Evolutionary conservation across 805 yeast genomes (phyloP), one percentile per base, ranked within the genome.

Genomic region (Maudiozyma saulgeensis): DNA sequence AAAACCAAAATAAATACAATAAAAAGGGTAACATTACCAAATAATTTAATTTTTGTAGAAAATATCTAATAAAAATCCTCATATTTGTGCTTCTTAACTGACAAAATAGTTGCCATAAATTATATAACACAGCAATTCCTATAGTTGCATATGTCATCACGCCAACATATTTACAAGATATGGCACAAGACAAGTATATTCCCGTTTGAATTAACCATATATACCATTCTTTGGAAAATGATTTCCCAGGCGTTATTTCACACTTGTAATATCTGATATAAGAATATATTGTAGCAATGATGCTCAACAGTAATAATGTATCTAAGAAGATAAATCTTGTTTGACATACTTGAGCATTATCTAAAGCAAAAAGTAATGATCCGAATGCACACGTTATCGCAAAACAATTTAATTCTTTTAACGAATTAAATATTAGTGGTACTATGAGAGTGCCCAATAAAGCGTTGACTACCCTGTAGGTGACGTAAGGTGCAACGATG

Each of bases 101-200:
- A 63, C 90, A 96, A 45, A 93, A 73, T 56, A 90, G 71, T 53
- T 78, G 76, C 99, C 99, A 93, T 59, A 93, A 72, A 62, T 93
- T 98, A 62, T 80, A 75, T 3, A 77, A 59, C 6, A 93, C 96
- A 41, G 95, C 96, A 49, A 80, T 67, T 25, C 99, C 99, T 55
- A 93, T 80, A 47, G 95, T 79, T 45, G 82, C 74, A 67, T 84
- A 93, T 0, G 98, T 89, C 73, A 93, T 84, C 6, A 85, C 84
- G 67, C 99, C 99, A 41, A 93, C 96, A 68, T 93, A 90, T 65
- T 93, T 93, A 50, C 97, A 91, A 42, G 96, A 85, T 51, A 93
- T 91, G 31, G 91, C 96, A 63, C 91, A 82, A 0, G 97, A 87
- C 49, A 93, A 76, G 1, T 90, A 74, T 8, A 87, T 72, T 35